Conservation (phyloP, 805 yeast genomes). For the Candida ficus region DNA sequence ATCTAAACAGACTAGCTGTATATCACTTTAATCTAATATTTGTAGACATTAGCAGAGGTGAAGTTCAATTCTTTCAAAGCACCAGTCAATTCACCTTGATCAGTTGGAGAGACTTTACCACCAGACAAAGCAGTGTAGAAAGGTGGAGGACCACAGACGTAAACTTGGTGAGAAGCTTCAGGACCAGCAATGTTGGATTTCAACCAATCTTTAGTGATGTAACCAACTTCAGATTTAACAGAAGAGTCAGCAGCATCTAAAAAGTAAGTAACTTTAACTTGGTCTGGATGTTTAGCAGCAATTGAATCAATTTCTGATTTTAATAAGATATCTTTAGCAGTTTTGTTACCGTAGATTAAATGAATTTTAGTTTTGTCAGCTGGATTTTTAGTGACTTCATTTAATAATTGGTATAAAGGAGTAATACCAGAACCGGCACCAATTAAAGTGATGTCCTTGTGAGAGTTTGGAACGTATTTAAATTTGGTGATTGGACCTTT, state of each 20-base stretch:
- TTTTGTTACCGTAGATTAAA: constrained; percentile 73
- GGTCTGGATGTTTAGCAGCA: constrained; percentile 66
- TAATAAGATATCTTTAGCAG: constrained; percentile 76
- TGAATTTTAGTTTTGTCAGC: constrained; percentile 84
- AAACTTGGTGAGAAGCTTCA: constrained; percentile 63
- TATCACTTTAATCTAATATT: constrained; percentile 71
- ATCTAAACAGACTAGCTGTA: too few species aligned
- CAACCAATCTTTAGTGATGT: constrained; percentile 72
- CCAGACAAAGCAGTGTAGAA: constrained; percentile 88
- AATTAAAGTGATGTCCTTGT: constrained; percentile 69
- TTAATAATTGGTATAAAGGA: constrained; percentile 85
- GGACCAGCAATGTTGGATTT: constrained; percentile 59
- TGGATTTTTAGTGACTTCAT: constrained; percentile 72
- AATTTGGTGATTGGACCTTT: constrained; percentile 94
- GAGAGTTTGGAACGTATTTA: constrained; percentile 85
- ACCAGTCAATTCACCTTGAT: constrained; percentile 94
- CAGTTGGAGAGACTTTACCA: constrained; percentile 73
- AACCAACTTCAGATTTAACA: constrained; percentile 64
- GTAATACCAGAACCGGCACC: constrained; percentile 99
- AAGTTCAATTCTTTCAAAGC: constrained; percentile 83
- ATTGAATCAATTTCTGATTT: constrained; percentile 70
- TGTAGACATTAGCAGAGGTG: constrained; percentile 82
- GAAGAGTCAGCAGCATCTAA: constrained; percentile 52
- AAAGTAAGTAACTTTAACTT: constrained; percentile 73
- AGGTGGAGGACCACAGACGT: constrained; percentile 95